Conservation (phyloP, 768 basidiomycete genomes). For the Phanerochaete carnosa region DNA sequence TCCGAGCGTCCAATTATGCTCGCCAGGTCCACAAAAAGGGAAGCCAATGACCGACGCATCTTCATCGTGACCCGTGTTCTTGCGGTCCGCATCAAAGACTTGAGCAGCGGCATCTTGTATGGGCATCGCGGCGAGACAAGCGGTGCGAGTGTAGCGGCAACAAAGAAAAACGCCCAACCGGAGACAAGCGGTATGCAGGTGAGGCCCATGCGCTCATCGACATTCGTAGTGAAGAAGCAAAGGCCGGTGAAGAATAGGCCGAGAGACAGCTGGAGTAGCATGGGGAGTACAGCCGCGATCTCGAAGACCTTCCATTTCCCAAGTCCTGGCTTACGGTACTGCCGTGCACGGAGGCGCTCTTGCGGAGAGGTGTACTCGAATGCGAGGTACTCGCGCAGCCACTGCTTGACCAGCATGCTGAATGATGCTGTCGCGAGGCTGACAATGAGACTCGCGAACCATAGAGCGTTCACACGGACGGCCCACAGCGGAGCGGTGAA, state of each 20-base stretch:
- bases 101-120: background rate
- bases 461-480: constrained; percentile 3
- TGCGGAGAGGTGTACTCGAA: background rate
- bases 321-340: constrained; percentile 6
- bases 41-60: background rate
- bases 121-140: background rate
- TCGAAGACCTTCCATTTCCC: constrained; percentile 6
- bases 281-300: constrained; percentile 9
- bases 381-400: constrained; percentile 4
- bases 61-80: background rate
- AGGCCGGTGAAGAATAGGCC: constrained; percentile 1
- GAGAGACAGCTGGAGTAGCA: constrained; percentile 9
- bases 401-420: constrained; percentile 11
- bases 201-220: background rate
- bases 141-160: background rate
- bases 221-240: background rate
- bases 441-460: constrained; percentile 11
- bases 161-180: background rate
- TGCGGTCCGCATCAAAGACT: background rate
- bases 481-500: background rate
- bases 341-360: background rate
- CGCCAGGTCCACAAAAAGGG: background rate
- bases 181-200: background rate
- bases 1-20: background rate
- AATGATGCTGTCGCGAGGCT: constrained; percentile 7